Evolutionary conservation across 1,284 basidiomycete genomes (phyloP), one percentile per base, ranked within the genome.

Genomic region (Cutaneotrichosporon sp.): DNA sequence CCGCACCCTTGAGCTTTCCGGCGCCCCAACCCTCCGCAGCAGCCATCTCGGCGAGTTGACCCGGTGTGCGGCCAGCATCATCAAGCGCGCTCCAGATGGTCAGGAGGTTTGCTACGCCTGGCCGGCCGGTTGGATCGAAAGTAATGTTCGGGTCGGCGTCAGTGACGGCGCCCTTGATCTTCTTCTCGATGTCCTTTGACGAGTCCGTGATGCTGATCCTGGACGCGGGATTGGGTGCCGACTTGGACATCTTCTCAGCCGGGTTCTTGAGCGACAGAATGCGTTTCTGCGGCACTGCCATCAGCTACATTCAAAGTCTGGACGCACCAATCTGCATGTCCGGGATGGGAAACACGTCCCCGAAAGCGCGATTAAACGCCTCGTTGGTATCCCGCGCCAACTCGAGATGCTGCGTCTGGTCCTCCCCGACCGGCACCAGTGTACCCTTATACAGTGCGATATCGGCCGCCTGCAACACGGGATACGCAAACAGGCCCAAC

Each of bases 371-470:
- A 75, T 97, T 97, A 81, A 96, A 97, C 8, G 82, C 82, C 32
- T 91, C 87, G 0, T 91, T 93, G 10, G 97, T 81, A 73, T 95
- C 92, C 42, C 92, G 86, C 31, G 87, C 85, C 1, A 98, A 85
- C 76, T 97, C 93, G 32, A 97, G 85, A 72, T 98, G 95, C 80
- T 98, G 95, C 40, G 88, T 86, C 77, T 97, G 95, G 76, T 98
- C 95, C 73, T 97, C 92, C 26, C 95, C 95, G 2, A 97, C 93
- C 0, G 95, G 95, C 0, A 98, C 91, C 76, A 95, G 90, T 0
- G 93, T 97, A 2, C 92, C 86, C 90, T 85, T 86, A 78, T 97
- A 97, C 1, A 89, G 83, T 11, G 97, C 82, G 57, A 98, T 90
- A 73, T 98, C 96, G 1, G 94, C 95, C 0, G 94, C 92, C 83